Evolutionary conservation across 1,284 basidiomycete species (phyloP).

Genomic region (Apiotrichum brassicae): DNA sequence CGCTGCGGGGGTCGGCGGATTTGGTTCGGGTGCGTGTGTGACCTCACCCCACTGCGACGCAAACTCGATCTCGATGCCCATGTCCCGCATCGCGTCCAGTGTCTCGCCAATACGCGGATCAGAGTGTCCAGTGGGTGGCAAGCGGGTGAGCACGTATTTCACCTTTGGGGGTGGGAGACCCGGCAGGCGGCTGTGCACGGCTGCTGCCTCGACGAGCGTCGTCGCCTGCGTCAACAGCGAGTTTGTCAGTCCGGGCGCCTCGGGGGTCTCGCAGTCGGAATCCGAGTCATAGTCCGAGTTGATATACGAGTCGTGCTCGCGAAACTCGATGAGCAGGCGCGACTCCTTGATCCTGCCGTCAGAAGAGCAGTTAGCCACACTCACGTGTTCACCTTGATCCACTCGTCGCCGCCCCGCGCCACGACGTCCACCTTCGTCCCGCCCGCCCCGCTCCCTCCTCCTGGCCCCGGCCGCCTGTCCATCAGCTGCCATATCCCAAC

Average conservation of each 20-base stretch:
- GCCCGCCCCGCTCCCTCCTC: not conserved
- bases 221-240: conserved; percentile 48
- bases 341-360: conserved; percentile 62
- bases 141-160: conserved; percentile 62
- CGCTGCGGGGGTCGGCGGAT: not conserved
- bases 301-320: conserved; percentile 72
- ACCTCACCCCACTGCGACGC: not conserved
- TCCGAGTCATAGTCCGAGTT: conserved; percentile 47
- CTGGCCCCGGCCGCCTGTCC: conserved; percentile 16
- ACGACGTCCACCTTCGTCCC: conserved; percentile 61
- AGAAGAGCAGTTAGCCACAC: conserved; percentile 37
- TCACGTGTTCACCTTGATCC: conserved; percentile 81
- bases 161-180: conserved; percentile 44
- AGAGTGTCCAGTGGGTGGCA: conserved; percentile 48
- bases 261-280: conserved; percentile 6
- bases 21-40: not conserved
- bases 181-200: conserved; percentile 47
- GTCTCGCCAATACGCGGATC: conserved; percentile 61
- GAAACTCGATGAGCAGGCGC: conserved; percentile 66
- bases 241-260: conserved; percentile 48
- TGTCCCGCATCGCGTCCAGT: conserved; percentile 52
- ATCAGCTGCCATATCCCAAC: conserved; percentile 28
- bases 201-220: conserved; percentile 56
- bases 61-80: conserved; percentile 58
- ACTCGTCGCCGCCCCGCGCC: conserved; percentile 61